Conservation (phyloP, 2,329 filamentous ascomycete species). For the Tolypocladium amazonense region DNA sequence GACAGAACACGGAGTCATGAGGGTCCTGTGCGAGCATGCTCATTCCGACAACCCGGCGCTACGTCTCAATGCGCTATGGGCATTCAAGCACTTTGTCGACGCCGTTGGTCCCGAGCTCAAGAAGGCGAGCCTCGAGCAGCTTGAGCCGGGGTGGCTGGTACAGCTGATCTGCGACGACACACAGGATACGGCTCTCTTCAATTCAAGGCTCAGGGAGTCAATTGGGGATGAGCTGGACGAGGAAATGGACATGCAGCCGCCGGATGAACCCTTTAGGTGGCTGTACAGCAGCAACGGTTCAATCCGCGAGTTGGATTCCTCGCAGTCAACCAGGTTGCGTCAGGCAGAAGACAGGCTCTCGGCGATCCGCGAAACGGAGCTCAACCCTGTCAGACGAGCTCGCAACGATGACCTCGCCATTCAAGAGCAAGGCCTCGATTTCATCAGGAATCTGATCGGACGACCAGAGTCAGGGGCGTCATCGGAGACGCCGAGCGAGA, state of each 20-base stretch:
- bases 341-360: slow-evolving; percentile 39
- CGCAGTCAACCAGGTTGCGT: slow-evolving; percentile 32
- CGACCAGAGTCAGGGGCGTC: slow-evolving; percentile 38
- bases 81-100: slow-evolving; percentile 79
- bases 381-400: slow-evolving; percentile 55
- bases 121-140: slow-evolving; percentile 63
- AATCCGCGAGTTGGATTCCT: slow-evolving; percentile 21
- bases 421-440: slow-evolving; percentile 82
- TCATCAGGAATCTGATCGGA: slow-evolving; percentile 82
- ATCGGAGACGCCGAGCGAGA: slow-evolving; percentile 38
- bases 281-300: slow-evolving; percentile 19
- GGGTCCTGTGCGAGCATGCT: slow-evolving; percentile 72
- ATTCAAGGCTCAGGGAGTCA: slow-evolving; percentile 17
- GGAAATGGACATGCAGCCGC: slow-evolving; percentile 45
- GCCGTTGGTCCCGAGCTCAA: slow-evolving; percentile 62
- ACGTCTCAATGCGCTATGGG: slow-evolving; percentile 82
- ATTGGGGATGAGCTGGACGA: slow-evolving; percentile 38
- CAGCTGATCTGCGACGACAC: slow-evolving; percentile 60
- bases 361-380: slow-evolving; percentile 52
- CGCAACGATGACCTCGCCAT: slow-evolving; percentile 72
- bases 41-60: slow-evolving; percentile 71
- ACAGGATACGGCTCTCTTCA: slow-evolving; percentile 39
- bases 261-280: slow-evolving; percentile 32
- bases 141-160: slow-evolving; percentile 72
- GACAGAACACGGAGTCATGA: slow-evolving; percentile 62